Base-by-base conservation (phyloP, 768 basidiomycete species). In the Guyanaporus albipodus region DNA sequence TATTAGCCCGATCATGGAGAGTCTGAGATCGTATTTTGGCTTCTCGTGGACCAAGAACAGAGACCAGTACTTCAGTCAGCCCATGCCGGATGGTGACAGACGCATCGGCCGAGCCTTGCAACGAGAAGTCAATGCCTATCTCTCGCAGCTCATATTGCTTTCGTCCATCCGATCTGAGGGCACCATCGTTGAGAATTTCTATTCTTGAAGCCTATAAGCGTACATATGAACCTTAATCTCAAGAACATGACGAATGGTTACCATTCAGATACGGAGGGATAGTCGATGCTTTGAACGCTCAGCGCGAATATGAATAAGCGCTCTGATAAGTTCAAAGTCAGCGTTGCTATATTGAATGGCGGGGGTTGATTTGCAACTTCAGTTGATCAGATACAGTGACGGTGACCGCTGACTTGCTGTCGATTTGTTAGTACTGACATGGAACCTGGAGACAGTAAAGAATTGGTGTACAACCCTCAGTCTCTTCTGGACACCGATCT, bases 21-120 rank as follows among this genome's bases (percentile, higher is more conserved):
- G 86, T 85, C 42, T 87, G 80, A 0, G 85, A 85, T 39, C 91
- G 77, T 67, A 82, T 73, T 62, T 82, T 87, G 2, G 89, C 85
- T 68, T 99, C 96, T 54, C 91, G 72, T 1, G 96, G 96, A 0
- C 96, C 96, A 66, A 89, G 90, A 1, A 98, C 91, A 41, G 87
- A 84, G 17, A 88, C 87, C 14, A 84, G 72, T 8, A 96, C 91
- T 48, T 88, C 82, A 0, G 96, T 97, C 26, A 98, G 76, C 2
- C 96, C 96, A 63, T 97, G 94, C 4, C 82, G 77, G 54, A 95
- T 78, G 10, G 75, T 73, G 1, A 91, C 88, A 19, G 86, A 86
- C 27, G 95, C 95, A 56, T 98, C 93, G 31, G 93, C 87, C 32
- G 75, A 71, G 38, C 83, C 82, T 57, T 83, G 80, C 34, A 83